Evolutionary conservation across 2,329 filamentous ascomycete species (phyloP), one percentile per base, ranked within the genome.

Genomic region (Trichoderma lentiforme): DNA sequence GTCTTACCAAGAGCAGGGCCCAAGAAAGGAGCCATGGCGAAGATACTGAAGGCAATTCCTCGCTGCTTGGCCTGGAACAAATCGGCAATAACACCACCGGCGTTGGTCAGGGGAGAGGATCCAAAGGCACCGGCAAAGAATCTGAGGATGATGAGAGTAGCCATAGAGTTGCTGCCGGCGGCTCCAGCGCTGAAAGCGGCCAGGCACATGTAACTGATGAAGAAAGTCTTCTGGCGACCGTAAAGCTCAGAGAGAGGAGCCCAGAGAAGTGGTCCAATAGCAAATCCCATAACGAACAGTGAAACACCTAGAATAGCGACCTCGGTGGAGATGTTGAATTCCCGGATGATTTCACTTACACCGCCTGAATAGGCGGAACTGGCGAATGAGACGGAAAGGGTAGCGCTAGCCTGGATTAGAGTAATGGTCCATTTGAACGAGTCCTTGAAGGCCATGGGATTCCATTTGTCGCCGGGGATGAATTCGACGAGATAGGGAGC

Each of bases 401-500:
- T 92, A 15, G 91, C 88, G 32, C 91, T 76, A 14, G 91, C 90
- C 71, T 91, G 88, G 53, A 91, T 79, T 67, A 87, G 77, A 2
- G 90, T 91, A 74, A 91, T 88, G 34, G 79, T 78, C 91, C 92
- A 94, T 82, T 93, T 93, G 80, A 86, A 87, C 32, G 77, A 70
- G 2, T 77, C 72, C 11, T 85, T 81, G 76, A 89, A 92, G 63
- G 83, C 83, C 84, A 91, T 87, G 1, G 92, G 90, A 79, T 94
- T 92, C 74, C 88, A 87, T 11, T 87, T 86, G 78, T 94, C 92
- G 67, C 89, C 80, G 21, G 88, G 86, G 26, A 93, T 86, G 82
- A 91, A 94, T 70, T 89, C 87, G 74, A 94, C 91, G 36, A 90
- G 81, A 74, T 88, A 94, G 1, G 92, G 92, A 53, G 91, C 88